Percentiles rank a stretch among this genome's conserved stretches.
phyloP scores from a whole-genome alignment of 371 early-diverging fungal genomes.

The Gilbertella persicaria region DNA sequence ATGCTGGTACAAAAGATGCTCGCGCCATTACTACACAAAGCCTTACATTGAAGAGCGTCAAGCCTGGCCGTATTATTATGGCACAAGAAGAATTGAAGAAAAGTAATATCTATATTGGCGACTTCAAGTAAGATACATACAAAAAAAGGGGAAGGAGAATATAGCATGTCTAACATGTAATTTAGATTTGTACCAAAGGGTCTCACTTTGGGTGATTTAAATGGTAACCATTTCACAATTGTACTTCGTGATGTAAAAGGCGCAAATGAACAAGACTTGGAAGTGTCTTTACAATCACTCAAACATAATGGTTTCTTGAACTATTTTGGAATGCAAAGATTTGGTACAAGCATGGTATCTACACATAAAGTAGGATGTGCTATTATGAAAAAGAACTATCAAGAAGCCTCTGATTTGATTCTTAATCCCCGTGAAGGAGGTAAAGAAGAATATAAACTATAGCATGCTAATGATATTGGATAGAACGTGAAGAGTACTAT shows the following conservation, averaged over 20 bases:
- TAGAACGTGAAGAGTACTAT: slow-evolving; percentile 60
- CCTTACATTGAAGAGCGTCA: slow-evolving; percentile 72
- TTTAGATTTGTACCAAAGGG: slow-evolving; percentile 59
- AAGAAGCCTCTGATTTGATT: slow-evolving; percentile 76
- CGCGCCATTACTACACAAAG: slow-evolving; percentile 94
- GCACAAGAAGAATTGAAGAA: slow-evolving; percentile 54
- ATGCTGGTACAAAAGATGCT: slow-evolving; percentile 99
- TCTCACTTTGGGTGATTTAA: slow-evolving; percentile 80
- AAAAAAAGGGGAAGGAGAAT: neutral
- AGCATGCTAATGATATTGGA: neutral
- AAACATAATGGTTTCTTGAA: slow-evolving; percentile 88
- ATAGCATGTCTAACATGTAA: neutral
- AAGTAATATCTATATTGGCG: slow-evolving; percentile 70
- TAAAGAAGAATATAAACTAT: slow-evolving; percentile 14
- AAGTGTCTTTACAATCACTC: slow-evolving; percentile 63
- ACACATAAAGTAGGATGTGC: slow-evolving; percentile 90
- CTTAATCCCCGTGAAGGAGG: slow-evolving; percentile 76
- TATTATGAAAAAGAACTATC: slow-evolving; percentile 78
- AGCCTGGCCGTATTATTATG: slow-evolving; percentile 58
- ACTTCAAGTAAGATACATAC: slow-evolving; percentile 61
- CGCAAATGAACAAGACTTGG: slow-evolving; percentile 46
- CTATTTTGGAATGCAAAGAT: slow-evolving; percentile 99
- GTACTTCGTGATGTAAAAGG: slow-evolving; percentile 57
- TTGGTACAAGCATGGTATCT: slow-evolving; percentile 86
- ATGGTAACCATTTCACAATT: slow-evolving; percentile 90